These are phyloP conservation scores for Fusarium veterinarium DNA, from an alignment of 2,329 filamentous ascomycete genomes.

Conservation along the genomic window DNA sequence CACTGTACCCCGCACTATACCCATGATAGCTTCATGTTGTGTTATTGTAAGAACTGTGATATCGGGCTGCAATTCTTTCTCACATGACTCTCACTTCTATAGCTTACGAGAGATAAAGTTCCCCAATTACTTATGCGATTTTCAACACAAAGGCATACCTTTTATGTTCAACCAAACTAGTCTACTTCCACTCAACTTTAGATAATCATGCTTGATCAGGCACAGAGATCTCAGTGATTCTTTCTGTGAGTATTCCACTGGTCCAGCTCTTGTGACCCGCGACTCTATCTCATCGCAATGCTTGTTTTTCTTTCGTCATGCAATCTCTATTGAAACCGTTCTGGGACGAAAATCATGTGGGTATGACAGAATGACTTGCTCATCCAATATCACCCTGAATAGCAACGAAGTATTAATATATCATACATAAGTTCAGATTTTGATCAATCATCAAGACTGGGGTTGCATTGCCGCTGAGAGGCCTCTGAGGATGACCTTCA, in stretches of 20 bases:
- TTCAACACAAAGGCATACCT: not conserved
- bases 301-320: not conserved
- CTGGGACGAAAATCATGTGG: not conserved
- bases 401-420: not conserved
- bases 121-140: too few species aligned
- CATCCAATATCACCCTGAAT: not conserved
- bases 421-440: not conserved
- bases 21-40: constrained; percentile 27
- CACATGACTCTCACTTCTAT: not conserved
- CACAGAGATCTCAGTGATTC: not conserved
- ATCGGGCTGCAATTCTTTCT: not conserved
- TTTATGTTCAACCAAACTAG: not conserved
- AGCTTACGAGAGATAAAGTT: not conserved
- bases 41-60: not conserved
- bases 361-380: not conserved
- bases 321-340: not conserved
- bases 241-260: too few species aligned
- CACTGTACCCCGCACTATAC: constrained; percentile 32
- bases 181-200: not conserved
- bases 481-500: constrained; percentile 2
- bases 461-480: not conserved
- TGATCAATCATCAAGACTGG: not conserved
- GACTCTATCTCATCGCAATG: not conserved
- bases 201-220: not conserved
- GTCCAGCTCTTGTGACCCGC: not conserved